Conservation (phyloP, 208 protist species). For the Crithidia acanthocephali region DNA sequence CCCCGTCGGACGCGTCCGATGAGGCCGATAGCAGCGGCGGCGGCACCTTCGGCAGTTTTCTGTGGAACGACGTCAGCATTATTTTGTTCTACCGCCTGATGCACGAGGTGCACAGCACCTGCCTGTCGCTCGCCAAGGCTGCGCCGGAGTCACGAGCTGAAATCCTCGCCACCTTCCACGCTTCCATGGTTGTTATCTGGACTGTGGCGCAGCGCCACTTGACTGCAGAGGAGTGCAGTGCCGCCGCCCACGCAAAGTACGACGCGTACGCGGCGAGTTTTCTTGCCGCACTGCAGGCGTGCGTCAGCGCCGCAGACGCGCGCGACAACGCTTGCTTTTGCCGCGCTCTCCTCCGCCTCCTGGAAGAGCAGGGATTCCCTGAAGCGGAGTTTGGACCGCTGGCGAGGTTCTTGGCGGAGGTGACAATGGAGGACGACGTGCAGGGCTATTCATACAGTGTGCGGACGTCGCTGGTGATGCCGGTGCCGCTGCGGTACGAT, state of each 20-base stretch:
- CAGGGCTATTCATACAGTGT: constrained; percentile 80
- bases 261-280: constrained; percentile 9
- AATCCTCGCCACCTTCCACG: background rate
- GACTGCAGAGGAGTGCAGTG: constrained; percentile 17
- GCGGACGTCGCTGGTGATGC: constrained; percentile 44
- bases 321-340: constrained; percentile 23
- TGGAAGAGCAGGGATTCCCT: constrained; percentile 76
- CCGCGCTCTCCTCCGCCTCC: constrained; percentile 38
- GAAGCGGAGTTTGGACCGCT: constrained; percentile 60
- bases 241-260: constrained; percentile 4
- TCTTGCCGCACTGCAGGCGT: background rate
- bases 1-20: constrained; percentile 7
- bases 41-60: constrained; percentile 52
- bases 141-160: background rate
- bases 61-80: constrained; percentile 77
- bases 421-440: constrained; percentile 43
- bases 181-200: constrained; percentile 24
- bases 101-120: constrained; percentile 33
- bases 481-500: constrained; percentile 67
- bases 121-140: constrained; percentile 14
- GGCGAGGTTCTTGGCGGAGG: constrained; percentile 32
- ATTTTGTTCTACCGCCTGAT: constrained; percentile 56
- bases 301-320: constrained; percentile 11
- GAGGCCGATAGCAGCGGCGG: background rate
- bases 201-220: constrained; percentile 25